Conservation (phyloP, 1,139 yeast species). For the Sugiyamaella pinicola region DNA sequence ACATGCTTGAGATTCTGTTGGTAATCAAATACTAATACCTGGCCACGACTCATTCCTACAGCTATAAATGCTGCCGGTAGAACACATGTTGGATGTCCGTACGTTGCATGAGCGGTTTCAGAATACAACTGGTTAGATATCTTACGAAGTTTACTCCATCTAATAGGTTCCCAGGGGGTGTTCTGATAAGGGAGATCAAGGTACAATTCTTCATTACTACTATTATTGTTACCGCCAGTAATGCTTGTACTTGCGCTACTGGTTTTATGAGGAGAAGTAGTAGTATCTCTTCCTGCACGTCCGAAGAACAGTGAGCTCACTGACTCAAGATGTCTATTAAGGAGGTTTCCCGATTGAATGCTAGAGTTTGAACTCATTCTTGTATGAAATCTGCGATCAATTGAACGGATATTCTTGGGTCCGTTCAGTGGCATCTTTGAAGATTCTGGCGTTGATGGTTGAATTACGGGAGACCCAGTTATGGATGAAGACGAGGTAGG, state of each 20-base stretch:
- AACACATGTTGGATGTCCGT: conserved; percentile 56
- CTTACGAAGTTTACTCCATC: conserved; percentile 51
- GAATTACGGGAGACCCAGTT: conserved; percentile 2
- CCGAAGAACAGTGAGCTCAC: conserved; percentile 12
- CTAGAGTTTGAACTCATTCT: conserved; percentile 34
- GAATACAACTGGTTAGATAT: conserved; percentile 47
- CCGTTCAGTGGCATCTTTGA: conserved; percentile 16
- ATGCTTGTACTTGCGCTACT: conserved; percentile 2
- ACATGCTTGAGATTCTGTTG: conserved; percentile 54
- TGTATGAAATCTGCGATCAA: conserved; percentile 38
- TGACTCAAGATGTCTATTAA: conserved; percentile 11
- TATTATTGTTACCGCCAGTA: conserved; percentile 5
- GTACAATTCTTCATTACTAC: conserved; percentile 8
- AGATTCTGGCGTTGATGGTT: conserved; percentile 26
- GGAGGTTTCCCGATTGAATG: conserved; percentile 15
- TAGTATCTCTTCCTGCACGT: not conserved
- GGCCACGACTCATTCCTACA: conserved; percentile 65
- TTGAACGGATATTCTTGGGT: conserved; percentile 24
- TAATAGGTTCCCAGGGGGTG: conserved; percentile 40
- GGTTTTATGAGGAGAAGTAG: not conserved
- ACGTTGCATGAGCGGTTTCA: conserved; percentile 42
- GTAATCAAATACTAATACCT: conserved; percentile 62
- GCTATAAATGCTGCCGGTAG: conserved; percentile 56
- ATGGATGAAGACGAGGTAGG: not conserved
- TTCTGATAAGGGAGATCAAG: conserved; percentile 21